Conservation (phyloP, 495 filamentous ascomycete species). For the Tuber calosporum region DNA sequence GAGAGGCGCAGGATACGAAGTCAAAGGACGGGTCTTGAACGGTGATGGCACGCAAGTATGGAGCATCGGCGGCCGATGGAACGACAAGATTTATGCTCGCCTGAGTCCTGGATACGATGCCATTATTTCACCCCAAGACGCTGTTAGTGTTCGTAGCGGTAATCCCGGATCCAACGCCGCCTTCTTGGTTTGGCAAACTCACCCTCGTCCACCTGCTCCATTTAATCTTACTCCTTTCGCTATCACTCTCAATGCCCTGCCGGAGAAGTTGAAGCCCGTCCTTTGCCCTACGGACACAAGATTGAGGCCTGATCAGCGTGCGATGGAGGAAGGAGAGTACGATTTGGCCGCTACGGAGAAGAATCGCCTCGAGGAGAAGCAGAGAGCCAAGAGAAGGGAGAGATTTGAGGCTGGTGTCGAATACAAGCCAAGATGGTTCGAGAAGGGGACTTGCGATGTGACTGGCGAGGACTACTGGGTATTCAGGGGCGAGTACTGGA, state of each 20-base stretch:
- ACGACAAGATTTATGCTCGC: slow-evolving; percentile 92
- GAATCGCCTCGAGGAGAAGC: slow-evolving; percentile 89
- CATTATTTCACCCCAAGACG: slow-evolving; percentile 51
- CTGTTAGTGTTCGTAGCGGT: slow-evolving; percentile 44
- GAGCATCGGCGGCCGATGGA: slow-evolving; percentile 91
- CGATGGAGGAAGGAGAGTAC: slow-evolving; percentile 97
- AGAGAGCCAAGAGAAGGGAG: slow-evolving; percentile 66
- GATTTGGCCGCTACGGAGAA: slow-evolving; percentile 89
- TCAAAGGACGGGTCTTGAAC: slow-evolving; percentile 76
- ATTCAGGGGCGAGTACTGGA: slow-evolving; percentile 84
- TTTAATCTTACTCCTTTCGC: slow-evolving; percentile 98
- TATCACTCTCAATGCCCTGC: slow-evolving; percentile 82
- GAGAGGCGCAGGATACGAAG: slow-evolving; percentile 83
- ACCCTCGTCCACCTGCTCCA: slow-evolving; percentile 70
- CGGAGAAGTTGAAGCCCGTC: slow-evolving; percentile 61
- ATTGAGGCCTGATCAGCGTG: slow-evolving; percentile 86
- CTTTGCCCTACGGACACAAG: slow-evolving; percentile 89
- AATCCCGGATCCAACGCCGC: slow-evolving; percentile 57
- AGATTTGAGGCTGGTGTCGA: slow-evolving; percentile 71
- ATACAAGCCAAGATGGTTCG: slow-evolving; percentile 81
- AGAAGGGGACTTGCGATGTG: slow-evolving; percentile 58
- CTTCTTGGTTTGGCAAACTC: slow-evolving; percentile 85
- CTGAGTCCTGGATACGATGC: slow-evolving; percentile 82
- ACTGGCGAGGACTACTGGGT: slow-evolving; percentile 90
- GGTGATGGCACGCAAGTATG: slow-evolving; percentile 65